Evolutionary conservation across 306 rosid species (phyloP), one percentile per base, ranked within the genome.

Genomic region (Albizia julibrissin): DNA sequence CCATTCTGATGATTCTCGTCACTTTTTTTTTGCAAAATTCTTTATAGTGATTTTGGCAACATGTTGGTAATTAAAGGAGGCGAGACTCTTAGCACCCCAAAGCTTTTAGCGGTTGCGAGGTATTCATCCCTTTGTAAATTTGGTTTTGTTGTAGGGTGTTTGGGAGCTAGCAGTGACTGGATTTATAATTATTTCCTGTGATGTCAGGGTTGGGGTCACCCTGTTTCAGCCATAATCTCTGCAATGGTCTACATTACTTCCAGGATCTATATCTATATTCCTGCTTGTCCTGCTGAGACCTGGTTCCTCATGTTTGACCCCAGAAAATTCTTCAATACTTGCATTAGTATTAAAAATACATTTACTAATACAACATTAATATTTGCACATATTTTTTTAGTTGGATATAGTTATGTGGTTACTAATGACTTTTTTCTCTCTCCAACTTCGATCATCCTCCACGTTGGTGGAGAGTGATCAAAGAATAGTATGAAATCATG

Each of bases 91-190:
- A n/a, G n/a, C n/a, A n/a, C n/a, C 13, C 1, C 18, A 79, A 34
- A 80, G 26, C 8, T 76, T 65, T 11, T 37, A 10, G n/a, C 10
- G 50, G 75, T 67, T 65, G n/a, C n/a, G 83, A 76, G 46, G 76
- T 56, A 67, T 76, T 31, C 56, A 22, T 67, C 33, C 67, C 43
- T 79, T 65, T 61, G 34, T 61, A 69, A 34, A 68, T 68, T 78
- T 81, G 87, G 75, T 84, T 40, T 62, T 22, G 3, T 65, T 83
- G 76, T 72, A 49, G 2, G 15, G 76, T 69, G 62, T 75, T 62
- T 82, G 78, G 69, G 47, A 68, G 72, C 27, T 19, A 59, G 29
- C 44, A 65, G 39, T 75, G 74, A 56, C 80, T 37, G 40, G 40
- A 37, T 37, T 37, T 8, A 67, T 72, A 73, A 77, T 59, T 65